A percentile compares a stretch with the other conserved stretches of the same genome.
These are phyloP conservation scores for Candida pseudocylindracea DNA, from an alignment of 1,139 yeast species.

Conservation along the genomic window DNA sequence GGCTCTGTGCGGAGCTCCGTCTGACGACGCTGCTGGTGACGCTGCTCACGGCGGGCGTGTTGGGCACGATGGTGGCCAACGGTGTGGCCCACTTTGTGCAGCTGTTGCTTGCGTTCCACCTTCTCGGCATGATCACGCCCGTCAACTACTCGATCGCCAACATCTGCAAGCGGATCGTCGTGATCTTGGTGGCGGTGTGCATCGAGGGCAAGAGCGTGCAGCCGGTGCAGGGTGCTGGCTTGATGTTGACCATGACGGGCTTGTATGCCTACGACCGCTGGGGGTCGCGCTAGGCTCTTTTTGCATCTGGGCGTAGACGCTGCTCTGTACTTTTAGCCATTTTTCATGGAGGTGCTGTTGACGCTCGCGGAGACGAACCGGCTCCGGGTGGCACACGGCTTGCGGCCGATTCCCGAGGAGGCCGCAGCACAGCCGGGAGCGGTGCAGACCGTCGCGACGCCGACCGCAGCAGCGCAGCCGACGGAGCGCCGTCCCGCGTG, in stretches of 20 bases:
- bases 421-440: too few relatives aligned
- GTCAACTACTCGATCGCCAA: conserved; percentile 86
- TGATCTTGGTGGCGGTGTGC: conserved; percentile 56
- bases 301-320: too few relatives aligned
- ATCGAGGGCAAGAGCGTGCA: conserved; percentile 48
- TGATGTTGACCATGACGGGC: conserved; percentile 42
- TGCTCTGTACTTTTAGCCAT: too few relatives aligned
- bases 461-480: too few relatives aligned
- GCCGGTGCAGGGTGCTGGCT: conserved; percentile 43
- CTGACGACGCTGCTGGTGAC: conserved; percentile 12
- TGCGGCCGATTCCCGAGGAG: too few relatives aligned
- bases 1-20: conserved; percentile 41
- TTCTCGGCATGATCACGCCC: conserved; percentile 67
- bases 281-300: conserved; percentile 14
- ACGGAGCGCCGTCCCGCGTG: too few relatives aligned
- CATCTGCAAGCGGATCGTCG: conserved; percentile 68
- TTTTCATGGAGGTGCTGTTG: too few relatives aligned
- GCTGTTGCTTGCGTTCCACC: conserved; percentile 73
- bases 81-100: conserved; percentile 73
- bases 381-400: too few relatives aligned
- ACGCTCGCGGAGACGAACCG: too few relatives aligned
- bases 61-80: conserved; percentile 24
- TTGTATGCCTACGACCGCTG: conserved; percentile 53
- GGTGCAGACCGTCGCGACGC: too few relatives aligned
- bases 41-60: conserved; percentile 12